A percentile compares a stretch with the other conserved stretches of the same genome.
These are phyloP conservation scores for Citrullus mucosospermus DNA, from an alignment of 306 rosid genomes.

Conservation along the genomic window DNA sequence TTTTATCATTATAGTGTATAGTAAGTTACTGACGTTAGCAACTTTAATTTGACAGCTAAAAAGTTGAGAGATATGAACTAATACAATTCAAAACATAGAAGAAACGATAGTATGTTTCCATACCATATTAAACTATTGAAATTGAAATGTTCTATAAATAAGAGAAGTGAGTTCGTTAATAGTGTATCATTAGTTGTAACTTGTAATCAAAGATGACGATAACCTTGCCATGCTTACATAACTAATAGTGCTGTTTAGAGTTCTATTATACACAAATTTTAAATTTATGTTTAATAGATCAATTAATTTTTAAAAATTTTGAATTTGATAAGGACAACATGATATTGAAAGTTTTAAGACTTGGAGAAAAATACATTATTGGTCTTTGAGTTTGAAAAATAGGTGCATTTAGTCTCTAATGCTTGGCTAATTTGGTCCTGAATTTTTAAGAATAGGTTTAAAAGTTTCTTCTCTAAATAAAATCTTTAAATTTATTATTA, in stretches of 20 bases:
- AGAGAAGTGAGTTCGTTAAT: neutral
- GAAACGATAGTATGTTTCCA: neutral
- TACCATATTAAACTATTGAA: neutral
- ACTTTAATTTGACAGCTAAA: neutral
- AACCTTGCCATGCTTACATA: neutral
- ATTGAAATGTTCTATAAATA: neutral
- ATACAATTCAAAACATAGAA: neutral
- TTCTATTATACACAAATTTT: too few species aligned
- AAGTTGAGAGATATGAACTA: neutral
- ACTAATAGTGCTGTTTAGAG: neutral
- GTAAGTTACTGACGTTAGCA: neutral
- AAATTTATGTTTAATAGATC: too few species aligned
- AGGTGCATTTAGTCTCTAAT: too few species aligned
- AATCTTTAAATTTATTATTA: too few species aligned
- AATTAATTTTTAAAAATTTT: too few species aligned
- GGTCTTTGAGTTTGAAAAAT: too few species aligned
- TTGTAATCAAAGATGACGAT: neutral
- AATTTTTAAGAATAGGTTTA: too few species aligned
- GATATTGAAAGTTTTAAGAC: too few species aligned
- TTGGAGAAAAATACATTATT: too few species aligned
- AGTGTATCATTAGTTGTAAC: neutral
- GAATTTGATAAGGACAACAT: too few species aligned
- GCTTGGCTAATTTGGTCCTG: too few species aligned
- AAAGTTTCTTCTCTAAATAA: too few species aligned
- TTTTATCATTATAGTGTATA: neutral